These are phyloP conservation scores for Castanea mollissima DNA, from an alignment of 306 rosid genomes.

Conservation along the genomic window DNA sequence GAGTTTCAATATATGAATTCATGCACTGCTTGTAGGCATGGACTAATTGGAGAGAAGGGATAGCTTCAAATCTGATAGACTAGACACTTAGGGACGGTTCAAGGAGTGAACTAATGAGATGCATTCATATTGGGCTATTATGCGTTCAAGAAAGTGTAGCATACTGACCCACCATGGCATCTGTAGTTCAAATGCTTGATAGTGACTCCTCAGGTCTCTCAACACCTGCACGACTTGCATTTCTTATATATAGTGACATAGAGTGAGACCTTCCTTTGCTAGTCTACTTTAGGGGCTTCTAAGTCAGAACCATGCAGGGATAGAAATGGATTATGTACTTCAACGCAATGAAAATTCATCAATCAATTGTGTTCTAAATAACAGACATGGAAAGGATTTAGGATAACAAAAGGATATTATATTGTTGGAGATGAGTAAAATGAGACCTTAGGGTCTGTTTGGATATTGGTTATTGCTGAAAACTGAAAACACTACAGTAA, in stretches of 20 bases:
- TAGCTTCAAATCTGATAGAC: neutral
- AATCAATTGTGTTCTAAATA: no score
- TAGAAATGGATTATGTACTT: neutral
- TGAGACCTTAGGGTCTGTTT: no score
- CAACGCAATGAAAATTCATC: no score
- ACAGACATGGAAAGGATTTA: no score
- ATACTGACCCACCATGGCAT: neutral
- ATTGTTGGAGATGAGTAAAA: no score
- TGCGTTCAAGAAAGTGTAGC: neutral
- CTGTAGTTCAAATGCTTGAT: neutral
- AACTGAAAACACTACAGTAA: no score
- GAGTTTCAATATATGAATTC: neutral
- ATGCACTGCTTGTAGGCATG: neutral
- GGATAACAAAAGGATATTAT: no score
- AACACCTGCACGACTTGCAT: neutral
- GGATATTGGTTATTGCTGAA: no score
- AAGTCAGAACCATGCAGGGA: neutral
- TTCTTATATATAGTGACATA: neutral
- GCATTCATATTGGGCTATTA: no score
- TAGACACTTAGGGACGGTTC: neutral
- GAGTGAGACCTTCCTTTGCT: neutral
- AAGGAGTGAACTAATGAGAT: neutral
- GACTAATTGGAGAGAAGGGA: conserved; percentile 18
- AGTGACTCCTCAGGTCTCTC: conserved; percentile 9
- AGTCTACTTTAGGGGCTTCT: neutral